Evolutionary conservation across 306 rosid species (phyloP).

Genomic region (Hippophae rhamnoides): DNA sequence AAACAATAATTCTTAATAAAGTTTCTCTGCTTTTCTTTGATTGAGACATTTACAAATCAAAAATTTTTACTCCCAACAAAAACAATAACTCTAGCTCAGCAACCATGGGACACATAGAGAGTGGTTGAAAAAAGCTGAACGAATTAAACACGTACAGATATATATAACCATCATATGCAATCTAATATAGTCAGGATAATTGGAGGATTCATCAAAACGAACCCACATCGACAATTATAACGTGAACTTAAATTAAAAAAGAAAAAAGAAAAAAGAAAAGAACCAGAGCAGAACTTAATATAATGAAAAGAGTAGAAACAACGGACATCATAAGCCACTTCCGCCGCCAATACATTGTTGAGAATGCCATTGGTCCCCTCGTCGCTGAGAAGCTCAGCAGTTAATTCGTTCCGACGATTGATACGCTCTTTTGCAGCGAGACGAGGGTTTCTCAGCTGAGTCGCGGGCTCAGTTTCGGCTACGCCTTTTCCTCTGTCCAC

Average conservation of each 20-base stretch:
- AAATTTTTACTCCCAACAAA: slow-evolving; percentile 1
- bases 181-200: background rate
- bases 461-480: slow-evolving; percentile 18
- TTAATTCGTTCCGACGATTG: slow-evolving; percentile 40
- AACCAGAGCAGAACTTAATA: slow-evolving; percentile 3
- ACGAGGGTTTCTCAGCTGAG: slow-evolving; percentile 28
- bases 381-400: slow-evolving; percentile 45
- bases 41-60: slow-evolving; percentile 14
- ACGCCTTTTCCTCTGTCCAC: slow-evolving; percentile 9
- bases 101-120: background rate
- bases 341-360: slow-evolving; percentile 40
- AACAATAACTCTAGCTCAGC: background rate
- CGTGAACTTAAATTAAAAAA: background rate
- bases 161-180: background rate
- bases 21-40: slow-evolving; percentile 13
- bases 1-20: slow-evolving; percentile 25
- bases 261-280: background rate
- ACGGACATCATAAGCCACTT: slow-evolving; percentile 52
- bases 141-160: background rate
- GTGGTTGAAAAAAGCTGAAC: background rate
- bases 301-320: background rate
- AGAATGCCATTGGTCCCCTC: slow-evolving; percentile 23
- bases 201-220: too few relatives aligned
- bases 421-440: slow-evolving; percentile 63
- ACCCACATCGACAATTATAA: too few relatives aligned